Evolutionary conservation across 164 flowering plant species (phyloP).

Genomic region (Aristolochia californica): DNA sequence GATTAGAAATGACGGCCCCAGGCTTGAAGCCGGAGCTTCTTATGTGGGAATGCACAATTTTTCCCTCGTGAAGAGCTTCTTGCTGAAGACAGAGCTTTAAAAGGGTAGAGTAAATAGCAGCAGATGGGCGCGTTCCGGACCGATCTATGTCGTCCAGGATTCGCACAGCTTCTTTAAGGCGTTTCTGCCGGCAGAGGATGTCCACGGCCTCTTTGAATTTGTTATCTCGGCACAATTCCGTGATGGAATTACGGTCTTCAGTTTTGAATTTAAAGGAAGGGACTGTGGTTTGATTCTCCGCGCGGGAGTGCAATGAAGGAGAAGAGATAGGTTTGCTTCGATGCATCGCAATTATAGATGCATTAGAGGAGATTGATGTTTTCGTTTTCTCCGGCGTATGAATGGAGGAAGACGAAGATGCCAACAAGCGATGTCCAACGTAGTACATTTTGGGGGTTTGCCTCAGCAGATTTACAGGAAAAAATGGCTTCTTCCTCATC

Average conservation of each 20-base stretch:
- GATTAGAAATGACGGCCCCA: constrained; percentile 13
- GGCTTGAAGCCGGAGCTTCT: constrained; percentile 13
- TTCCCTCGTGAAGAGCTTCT: constrained; percentile 19
- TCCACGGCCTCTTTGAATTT: constrained; percentile 19
- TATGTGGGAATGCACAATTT: constrained; percentile 15
- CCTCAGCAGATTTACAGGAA: neutral
- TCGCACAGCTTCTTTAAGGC: constrained; percentile 17
- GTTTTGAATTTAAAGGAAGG: constrained; percentile 2
- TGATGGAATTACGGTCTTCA: neutral
- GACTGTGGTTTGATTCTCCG: neutral
- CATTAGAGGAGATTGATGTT: neutral
- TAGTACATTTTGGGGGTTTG: neutral
- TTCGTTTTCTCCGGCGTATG: no score
- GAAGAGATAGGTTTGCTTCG: neutral
- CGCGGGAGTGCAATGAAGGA: neutral
- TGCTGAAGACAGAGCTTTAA: constrained; percentile 14
- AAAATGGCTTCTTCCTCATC: constrained; percentile 3
- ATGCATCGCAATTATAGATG: neutral
- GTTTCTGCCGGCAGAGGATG: constrained; percentile 14
- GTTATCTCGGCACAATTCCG: constrained; percentile 12
- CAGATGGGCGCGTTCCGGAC: constrained; percentile 10
- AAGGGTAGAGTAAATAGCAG: constrained; percentile 17
- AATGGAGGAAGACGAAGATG: neutral
- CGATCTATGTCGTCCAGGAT: constrained; percentile 15
- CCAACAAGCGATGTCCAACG: neutral